These are phyloP conservation scores for Apiotrichum gamsii DNA, from an alignment of 1,284 basidiomycete species.

Conservation along the genomic window DNA sequence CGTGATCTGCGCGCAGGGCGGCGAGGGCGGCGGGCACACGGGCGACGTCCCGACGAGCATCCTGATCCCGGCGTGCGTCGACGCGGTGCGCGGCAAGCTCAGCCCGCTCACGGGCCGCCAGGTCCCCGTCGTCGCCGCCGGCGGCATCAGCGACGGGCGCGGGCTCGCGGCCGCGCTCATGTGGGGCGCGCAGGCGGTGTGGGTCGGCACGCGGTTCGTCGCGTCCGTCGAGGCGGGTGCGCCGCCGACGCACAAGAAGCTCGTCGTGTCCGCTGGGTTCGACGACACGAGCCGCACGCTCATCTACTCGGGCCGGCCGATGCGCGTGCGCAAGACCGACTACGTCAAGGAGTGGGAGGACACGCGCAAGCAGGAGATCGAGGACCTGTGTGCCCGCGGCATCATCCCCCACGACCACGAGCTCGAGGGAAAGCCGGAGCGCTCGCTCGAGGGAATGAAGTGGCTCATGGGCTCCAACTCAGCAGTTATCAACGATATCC, in stretches of 20 bases:
- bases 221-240: conserved; percentile 48
- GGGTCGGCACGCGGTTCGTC: conserved; percentile 88
- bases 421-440: conserved; percentile 47
- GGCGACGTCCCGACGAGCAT: conserved; percentile 41
- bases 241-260: conserved; percentile 20
- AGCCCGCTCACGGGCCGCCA: conserved; percentile 73
- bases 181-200: conserved; percentile 78
- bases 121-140: conserved; percentile 75
- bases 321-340: conserved; percentile 73
- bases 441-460: conserved; percentile 43
- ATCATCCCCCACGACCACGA: conserved; percentile 67
- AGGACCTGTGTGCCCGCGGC: conserved; percentile 66
- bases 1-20: conserved; percentile 80
- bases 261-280: conserved; percentile 39
- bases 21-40: conserved; percentile 70
- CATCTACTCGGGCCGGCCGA: conserved; percentile 80
- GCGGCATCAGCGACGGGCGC: conserved; percentile 77
- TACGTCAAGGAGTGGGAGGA: conserved; percentile 67
- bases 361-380: conserved; percentile 43
- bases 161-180: conserved; percentile 76
- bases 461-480: conserved; percentile 72
- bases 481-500: conserved; percentile 67
- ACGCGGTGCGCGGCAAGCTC: conserved; percentile 63
- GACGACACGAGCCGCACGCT: conserved; percentile 61
- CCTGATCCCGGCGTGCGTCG: conserved; percentile 65